Evolutionary conservation across 2,329 filamentous ascomycete species (phyloP).

Genomic region (Pseudogymnoascus pannorum): DNA sequence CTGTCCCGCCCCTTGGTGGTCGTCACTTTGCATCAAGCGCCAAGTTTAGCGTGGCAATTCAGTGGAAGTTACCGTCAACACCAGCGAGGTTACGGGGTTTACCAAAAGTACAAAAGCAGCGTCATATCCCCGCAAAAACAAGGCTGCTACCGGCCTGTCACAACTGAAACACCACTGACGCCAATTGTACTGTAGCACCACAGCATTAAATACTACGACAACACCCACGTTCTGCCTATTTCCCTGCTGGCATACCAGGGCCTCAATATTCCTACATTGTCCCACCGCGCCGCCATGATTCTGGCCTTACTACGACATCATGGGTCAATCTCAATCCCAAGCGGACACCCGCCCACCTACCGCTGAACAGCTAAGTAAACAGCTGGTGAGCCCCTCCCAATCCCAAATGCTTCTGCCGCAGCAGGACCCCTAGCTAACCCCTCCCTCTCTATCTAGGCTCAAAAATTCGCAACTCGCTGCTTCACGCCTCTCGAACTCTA

Average conservation of each 20-base stretch:
- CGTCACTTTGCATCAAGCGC: neutral
- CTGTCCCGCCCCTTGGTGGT: neutral
- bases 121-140: constrained; percentile 5
- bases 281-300: neutral
- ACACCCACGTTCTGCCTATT: neutral
- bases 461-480: constrained; percentile 60
- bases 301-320: constrained; percentile 15
- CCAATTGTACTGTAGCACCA: neutral
- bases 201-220: neutral
- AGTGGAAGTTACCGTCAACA: neutral
- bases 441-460: constrained; percentile 38
- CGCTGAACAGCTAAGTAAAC: constrained; percentile 27
- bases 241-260: neutral
- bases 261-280: neutral
- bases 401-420: constrained; percentile 9
- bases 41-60: neutral
- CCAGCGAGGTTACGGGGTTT: neutral
- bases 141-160: constrained; percentile 4
- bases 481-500: constrained; percentile 67
- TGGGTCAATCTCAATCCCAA: constrained; percentile 30
- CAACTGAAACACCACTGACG: neutral
- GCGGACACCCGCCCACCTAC: constrained; percentile 21
- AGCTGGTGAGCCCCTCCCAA: constrained; percentile 22
- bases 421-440: constrained; percentile 11
- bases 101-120: neutral